Percentiles rank a stretch among this genome's conserved stretches.
phyloP scores from a whole-genome alignment of 371 early-diverging fungal species.

The Chytridiales sp. region DNA sequence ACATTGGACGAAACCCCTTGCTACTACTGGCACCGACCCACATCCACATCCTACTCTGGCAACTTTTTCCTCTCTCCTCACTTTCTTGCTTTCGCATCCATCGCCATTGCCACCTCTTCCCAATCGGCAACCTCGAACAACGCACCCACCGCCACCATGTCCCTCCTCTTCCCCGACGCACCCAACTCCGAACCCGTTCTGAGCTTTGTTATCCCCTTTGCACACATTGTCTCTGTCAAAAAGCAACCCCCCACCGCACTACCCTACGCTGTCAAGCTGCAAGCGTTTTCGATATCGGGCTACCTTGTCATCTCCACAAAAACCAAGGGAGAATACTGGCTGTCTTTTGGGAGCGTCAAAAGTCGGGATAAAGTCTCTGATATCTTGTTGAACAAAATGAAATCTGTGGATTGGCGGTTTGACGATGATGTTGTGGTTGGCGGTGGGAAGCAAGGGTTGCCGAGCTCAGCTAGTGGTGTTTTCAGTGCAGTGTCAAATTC shows the following conservation, averaged over 20 bases:
- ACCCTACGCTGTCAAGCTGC: conserved; percentile 24
- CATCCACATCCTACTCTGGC: conserved; percentile 32
- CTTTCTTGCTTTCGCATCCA: conserved; percentile 37
- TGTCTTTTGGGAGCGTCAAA: conserved; percentile 41
- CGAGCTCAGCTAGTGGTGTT: no score
- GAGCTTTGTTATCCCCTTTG: conserved; percentile 43
- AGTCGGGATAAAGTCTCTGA: conserved; percentile 41
- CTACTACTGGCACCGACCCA: conserved; percentile 38
- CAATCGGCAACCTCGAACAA: not conserved
- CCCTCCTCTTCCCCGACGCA: conserved; percentile 42
- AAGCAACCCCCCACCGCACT: conserved; percentile 49
- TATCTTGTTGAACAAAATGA: conserved; percentile 37
- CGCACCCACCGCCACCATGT: conserved; percentile 13
- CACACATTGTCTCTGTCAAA: conserved; percentile 51
- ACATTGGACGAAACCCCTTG: conserved; percentile 43
- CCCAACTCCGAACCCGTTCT: conserved; percentile 35
- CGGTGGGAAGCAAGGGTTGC: conserved; percentile 28
- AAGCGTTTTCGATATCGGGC: conserved; percentile 40
- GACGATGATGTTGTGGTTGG: conserved; percentile 47
- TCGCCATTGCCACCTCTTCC: not conserved
- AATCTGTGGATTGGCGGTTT: conserved; percentile 51
- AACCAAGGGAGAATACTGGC: conserved; percentile 43
- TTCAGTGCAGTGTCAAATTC: no score
- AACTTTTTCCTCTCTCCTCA: conserved; percentile 47
- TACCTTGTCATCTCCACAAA: conserved; percentile 46